These are phyloP conservation scores for Fusarium protoensiforme DNA, from an alignment of 2,329 filamentous ascomycete genomes.

Conservation along the genomic window DNA sequence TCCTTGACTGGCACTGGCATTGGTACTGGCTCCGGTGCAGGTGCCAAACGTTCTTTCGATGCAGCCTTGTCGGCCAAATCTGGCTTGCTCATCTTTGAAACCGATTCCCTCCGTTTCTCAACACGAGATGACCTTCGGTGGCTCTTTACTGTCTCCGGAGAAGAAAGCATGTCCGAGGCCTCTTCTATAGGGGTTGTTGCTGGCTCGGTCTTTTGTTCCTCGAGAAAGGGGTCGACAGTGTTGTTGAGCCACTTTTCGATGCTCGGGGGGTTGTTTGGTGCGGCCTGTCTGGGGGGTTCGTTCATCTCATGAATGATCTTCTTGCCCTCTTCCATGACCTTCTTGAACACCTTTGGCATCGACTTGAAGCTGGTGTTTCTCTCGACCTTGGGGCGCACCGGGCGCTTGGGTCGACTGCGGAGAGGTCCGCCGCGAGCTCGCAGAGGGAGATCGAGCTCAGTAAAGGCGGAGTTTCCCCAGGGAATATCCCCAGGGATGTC, in stretches of 20 bases:
- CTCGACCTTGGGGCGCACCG: constrained; percentile 56
- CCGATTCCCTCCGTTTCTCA: constrained; percentile 35
- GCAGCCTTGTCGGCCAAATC: constrained; percentile 27
- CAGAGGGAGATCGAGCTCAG: constrained; percentile 68
- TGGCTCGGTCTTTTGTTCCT: constrained; percentile 45
- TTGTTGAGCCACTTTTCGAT: constrained; percentile 74
- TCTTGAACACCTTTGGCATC: constrained; percentile 72
- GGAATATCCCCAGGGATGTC: constrained; percentile 69
- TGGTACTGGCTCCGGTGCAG: constrained; percentile 8
- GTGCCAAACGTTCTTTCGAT: constrained; percentile 9
- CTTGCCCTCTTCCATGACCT: constrained; percentile 71
- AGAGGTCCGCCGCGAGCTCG: constrained; percentile 55
- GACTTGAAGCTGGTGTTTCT: constrained; percentile 68
- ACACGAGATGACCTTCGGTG: constrained; percentile 40
- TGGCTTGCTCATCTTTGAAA: constrained; percentile 30
- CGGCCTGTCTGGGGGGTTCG: constrained; percentile 63
- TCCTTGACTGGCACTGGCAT: constrained; percentile 11
- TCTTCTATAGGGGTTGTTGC: constrained; percentile 22
- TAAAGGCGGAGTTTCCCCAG: constrained; percentile 74
- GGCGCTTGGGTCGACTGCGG: constrained; percentile 52
- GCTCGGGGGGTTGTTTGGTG: constrained; percentile 67
- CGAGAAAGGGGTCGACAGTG: constrained; percentile 72
- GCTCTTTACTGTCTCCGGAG: constrained; percentile 35
- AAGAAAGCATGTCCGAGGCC: constrained; percentile 20
- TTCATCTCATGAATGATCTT: constrained; percentile 72